Evolutionary conservation across 2,329 filamentous ascomycete genomes (phyloP).

Genomic region (Apiospora phragmitis): DNA sequence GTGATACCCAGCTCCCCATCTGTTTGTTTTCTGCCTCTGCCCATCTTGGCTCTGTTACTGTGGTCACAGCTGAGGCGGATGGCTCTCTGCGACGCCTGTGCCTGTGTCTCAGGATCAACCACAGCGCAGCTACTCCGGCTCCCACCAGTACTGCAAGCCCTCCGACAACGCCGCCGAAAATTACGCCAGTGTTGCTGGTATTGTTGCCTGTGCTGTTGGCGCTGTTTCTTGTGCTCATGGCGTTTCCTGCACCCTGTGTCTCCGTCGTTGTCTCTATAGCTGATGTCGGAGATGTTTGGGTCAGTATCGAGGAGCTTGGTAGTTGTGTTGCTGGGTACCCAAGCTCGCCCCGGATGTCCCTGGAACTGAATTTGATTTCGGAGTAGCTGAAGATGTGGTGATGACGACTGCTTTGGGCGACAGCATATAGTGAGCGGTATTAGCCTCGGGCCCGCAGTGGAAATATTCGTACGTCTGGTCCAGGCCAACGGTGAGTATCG

Average conservation of each 20-base stretch:
- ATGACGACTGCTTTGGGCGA: neutral
- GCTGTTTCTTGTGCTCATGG: neutral
- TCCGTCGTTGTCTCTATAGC: neutral
- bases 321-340: neutral
- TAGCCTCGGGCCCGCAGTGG: neutral
- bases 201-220: neutral
- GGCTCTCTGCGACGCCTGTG: neutral
- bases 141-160: neutral
- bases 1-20: neutral
- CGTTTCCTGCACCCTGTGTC: neutral
- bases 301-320: neutral
- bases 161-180: conserved; percentile 2
- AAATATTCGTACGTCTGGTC: conserved; percentile 8
- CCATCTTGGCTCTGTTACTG: neutral
- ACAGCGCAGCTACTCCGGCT: neutral
- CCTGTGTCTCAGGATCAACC: neutral
- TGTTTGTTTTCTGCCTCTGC: neutral
- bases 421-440: neutral
- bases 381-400: neutral
- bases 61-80: neutral
- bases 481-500: neutral
- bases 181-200: neutral
- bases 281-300: neutral
- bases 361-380: neutral
- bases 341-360: neutral